Evolutionary conservation across 805 yeast genomes (phyloP).

Genomic region (Pichia rugopelliculosa): DNA sequence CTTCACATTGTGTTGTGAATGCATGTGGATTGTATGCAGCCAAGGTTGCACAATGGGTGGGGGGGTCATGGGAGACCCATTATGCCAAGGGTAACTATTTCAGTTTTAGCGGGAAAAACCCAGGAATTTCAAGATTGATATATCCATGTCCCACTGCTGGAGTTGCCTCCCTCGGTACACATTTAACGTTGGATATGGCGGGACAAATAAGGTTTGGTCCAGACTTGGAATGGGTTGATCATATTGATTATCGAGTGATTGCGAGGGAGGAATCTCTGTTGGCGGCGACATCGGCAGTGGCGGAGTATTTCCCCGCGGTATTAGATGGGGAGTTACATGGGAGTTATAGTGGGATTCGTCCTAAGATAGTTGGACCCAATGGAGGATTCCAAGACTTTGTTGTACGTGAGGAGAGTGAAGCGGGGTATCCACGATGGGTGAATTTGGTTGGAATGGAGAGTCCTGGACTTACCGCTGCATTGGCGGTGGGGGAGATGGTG

Average conservation of each 20-base stretch:
- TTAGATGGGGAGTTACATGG: constrained; percentile 46
- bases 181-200: constrained; percentile 74
- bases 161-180: constrained; percentile 78
- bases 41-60: constrained; percentile 58
- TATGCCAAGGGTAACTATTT: constrained; percentile 87
- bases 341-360: constrained; percentile 77
- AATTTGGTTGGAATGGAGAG: constrained; percentile 77
- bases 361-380: constrained; percentile 52
- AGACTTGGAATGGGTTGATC: constrained; percentile 72
- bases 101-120: constrained; percentile 33
- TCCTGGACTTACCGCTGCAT: constrained; percentile 78
- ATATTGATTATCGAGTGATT: neutral
- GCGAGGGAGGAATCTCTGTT: neutral
- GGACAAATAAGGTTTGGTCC: constrained; percentile 84
- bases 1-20: constrained; percentile 57
- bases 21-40: constrained; percentile 79
- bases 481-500: constrained; percentile 80
- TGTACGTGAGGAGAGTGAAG: constrained; percentile 28
- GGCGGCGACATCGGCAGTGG: constrained; percentile 37
- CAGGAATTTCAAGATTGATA: constrained; percentile 46
- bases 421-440: constrained; percentile 49
- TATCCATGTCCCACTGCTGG: constrained; percentile 77
- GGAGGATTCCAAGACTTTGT: constrained; percentile 62
- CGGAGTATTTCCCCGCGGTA: constrained; percentile 56
- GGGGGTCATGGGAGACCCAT: constrained; percentile 41